Base-by-base conservation (phyloP, 2,329 filamentous ascomycete species). In the Raffaelea ambrosiae region DNA sequence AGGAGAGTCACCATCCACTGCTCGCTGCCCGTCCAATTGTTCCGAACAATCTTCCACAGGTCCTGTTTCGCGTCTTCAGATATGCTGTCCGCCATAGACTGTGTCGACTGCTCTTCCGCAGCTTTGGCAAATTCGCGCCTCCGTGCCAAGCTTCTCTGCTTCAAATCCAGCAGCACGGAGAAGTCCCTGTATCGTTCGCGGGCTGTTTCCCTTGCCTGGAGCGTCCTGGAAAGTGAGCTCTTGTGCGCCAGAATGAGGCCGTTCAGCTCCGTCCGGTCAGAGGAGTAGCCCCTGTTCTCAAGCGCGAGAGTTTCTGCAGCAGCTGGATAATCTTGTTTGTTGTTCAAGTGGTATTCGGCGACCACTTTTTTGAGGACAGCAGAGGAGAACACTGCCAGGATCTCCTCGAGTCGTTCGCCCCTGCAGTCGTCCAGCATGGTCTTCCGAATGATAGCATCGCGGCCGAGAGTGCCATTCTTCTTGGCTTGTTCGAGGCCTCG, bases 361-460 rank as follows among this genome's bases (percentile, higher is more conserved):
- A 86, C 66, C 1, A 78, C 65, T 59, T 84, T 88, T 59, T 86
- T 86, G 52, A 97, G 64, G 1, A 95, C 89, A 0, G 81, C 78
- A 14, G 86, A 86, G 1, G 91, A 96, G 58, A 98, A 94, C 1
- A 81, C 73, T 3, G 88, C 81, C 23, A 97, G 73, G 1, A 95
- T 69, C 60, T 98, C 93, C 61, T 90, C 89, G 47, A 97, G 79
- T 53, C 88, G 83, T 47, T 95, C 89, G 5, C 91, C 91, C 55
- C 86, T 90, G 67, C 93, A 98, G 58, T 98, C 91, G 61, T 98
- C 93, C 45, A 98, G 72, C 87, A 96, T 95, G 0, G 88, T 95
- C 69, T 95, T 96, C 45, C 93, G 81, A 29, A 97, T 68, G 1
- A 94, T 77, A 0, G 79, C 77, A 59, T 95, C 89, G 44, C 87